phyloP scores from a whole-genome alignment of 73 alveolate genomes.

The Effrenium voratum region DNA sequence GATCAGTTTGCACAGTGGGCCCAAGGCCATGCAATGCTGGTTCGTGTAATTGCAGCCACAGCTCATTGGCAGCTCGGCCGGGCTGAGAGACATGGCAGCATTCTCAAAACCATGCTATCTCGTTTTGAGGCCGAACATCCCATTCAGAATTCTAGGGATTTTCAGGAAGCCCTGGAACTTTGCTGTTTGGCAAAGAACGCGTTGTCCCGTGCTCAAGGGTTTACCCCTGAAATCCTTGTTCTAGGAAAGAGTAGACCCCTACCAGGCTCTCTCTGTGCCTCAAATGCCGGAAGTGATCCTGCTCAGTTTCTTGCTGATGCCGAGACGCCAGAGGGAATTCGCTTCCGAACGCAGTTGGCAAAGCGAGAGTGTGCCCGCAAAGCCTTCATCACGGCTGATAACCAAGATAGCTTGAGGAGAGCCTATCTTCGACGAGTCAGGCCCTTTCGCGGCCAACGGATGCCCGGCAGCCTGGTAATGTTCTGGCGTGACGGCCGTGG shows the following conservation, averaged over 20 bases:
- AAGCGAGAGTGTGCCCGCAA: slow-evolving; percentile 6
- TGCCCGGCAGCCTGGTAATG: background rate
- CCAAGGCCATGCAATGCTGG: background rate
- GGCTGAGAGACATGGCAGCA: slow-evolving; percentile 5
- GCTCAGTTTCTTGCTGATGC: background rate
- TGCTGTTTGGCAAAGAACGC: slow-evolving; percentile 21
- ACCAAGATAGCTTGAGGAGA: background rate
- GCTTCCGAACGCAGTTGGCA: background rate
- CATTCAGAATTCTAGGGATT: background rate
- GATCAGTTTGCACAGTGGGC: background rate
- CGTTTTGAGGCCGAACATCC: background rate
- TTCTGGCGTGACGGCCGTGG: background rate
- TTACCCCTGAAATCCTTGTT: slow-evolving; percentile 26
- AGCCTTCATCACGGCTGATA: background rate
- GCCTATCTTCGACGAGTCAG: background rate
- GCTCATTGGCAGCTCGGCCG: slow-evolving; percentile 46
- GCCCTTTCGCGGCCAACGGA: background rate
- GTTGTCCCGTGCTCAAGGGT: background rate
- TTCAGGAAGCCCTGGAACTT: background rate
- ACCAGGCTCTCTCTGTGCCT: background rate
- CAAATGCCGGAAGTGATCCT: too few relatives aligned
- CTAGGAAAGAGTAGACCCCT: background rate
- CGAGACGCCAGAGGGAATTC: background rate
- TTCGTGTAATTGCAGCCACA: background rate
- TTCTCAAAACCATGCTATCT: background rate